Base-by-base conservation (phyloP, 2,329 filamentous ascomycete species). In the Neodidymelliopsis sp. region DNA sequence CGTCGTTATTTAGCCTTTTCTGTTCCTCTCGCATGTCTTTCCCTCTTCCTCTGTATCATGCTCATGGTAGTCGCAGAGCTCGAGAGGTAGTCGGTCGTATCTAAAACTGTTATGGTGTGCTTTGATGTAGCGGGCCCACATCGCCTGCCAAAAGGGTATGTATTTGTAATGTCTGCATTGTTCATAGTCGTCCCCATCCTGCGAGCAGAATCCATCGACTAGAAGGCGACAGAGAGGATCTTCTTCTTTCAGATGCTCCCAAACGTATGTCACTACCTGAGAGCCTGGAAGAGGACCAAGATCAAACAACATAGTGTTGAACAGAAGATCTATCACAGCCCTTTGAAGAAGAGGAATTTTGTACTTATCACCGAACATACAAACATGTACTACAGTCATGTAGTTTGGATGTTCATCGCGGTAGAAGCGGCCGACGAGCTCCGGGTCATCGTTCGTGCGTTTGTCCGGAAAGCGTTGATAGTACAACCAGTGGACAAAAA, bases 401-500 rank as follows among this genome's bases (percentile, higher is more conserved):
- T 15, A 23, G 20, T 18, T 22, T 15, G 6, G 9, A 23, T n/a
- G 16, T 27, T 15, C 7, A 18, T 40, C 34, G 35, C 37, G 6
- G 33, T 13, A 37, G 34, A 37, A 24, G n/a, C 9, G 12, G 1
- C 46, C 18, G 8, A 45, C 30, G 8, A 51, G 25, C 6, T 33
- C 40, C 8, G 28, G 16, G n/a, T 52, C 34, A n/a, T 54, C 46
- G 2, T 18, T 15, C 10, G n/a, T 13, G 9, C 25, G 10, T 2
- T 29, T 8, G 16, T 37, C 9, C 6, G 45, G 54, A 10, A 56
- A 42, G 2, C 34, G 34, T 24, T 49, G 25, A 12, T 54, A 41
- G 33, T 59, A 61, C 8, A 60, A 44, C 56, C 56, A 60, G 22
- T 58, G 41, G 20, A 53, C 29, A 15, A 56, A 51, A 12, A 45